Evolutionary conservation across 2,329 filamentous ascomycete species (phyloP).

Genomic region (Emmonsia crescens): DNA sequence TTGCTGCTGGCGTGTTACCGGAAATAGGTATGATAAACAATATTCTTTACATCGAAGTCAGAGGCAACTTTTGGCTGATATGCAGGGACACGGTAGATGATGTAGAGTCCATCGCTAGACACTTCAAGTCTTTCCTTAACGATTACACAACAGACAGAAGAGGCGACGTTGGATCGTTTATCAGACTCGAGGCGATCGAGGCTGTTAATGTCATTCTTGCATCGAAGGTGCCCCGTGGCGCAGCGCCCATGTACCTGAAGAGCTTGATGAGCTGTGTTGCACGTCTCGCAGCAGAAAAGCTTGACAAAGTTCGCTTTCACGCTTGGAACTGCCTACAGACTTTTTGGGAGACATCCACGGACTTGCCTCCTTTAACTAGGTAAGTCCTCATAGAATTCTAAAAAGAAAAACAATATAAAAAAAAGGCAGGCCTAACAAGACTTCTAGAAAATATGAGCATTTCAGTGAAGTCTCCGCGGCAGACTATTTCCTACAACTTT

Average conservation of each 20-base stretch:
- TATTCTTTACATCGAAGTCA: not conserved
- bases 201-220: conserved; percentile 41
- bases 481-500: conserved; percentile 34
- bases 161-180: conserved; percentile 81
- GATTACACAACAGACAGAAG: conserved; percentile 86
- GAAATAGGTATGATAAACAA: conserved; percentile 22
- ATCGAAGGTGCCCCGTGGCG: conserved; percentile 10
- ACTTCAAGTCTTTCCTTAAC: conserved; percentile 45
- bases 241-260: conserved; percentile 15
- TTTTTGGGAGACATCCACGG: conserved; percentile 28
- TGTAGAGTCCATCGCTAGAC: conserved; percentile 19
- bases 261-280: conserved; percentile 38
- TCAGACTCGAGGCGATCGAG: conserved; percentile 67
- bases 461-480: conserved; percentile 35
- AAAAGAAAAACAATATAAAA: conserved; percentile 10
- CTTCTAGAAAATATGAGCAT: conserved; percentile 30
- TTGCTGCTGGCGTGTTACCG: conserved; percentile 28
- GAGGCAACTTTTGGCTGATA: not conserved
- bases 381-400: conserved; percentile 21
- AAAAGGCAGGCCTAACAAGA: not conserved
- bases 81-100: conserved; percentile 17
- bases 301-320: conserved; percentile 67
- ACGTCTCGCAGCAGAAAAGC: conserved; percentile 72
- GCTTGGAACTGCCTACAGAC: conserved; percentile 35
- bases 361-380: conserved; percentile 30